Evolutionary conservation across 2,329 filamentous ascomycete genomes (phyloP), one percentile per base, ranked within the genome.

Genomic region (Stagonosporopsis tanaceti): DNA sequence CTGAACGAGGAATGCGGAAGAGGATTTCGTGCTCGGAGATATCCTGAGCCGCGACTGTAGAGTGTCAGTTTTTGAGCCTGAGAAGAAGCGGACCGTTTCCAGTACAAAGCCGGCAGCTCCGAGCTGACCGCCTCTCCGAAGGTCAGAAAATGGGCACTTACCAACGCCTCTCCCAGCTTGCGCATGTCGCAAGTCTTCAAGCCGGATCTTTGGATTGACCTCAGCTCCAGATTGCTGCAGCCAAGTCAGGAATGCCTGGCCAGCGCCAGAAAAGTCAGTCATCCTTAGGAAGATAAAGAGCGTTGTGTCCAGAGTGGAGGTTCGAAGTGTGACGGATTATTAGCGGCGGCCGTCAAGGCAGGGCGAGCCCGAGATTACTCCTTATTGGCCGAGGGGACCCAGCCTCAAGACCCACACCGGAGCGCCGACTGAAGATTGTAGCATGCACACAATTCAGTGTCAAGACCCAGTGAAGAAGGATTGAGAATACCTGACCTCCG

Each of bases 21-120:
- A 96, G 84, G 45, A 89, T 85, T 54, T 92, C 91, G 59, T 93
- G 90, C 65, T 90, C 84, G 17, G 82, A 78, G 51, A 97, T 91
- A 61, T 92, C 85, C 56, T 83, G 74, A 22, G 79, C 83, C 25
- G 92, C 90, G 67, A 96, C 91, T 94, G 62, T 22, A 34, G 2
- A 15, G 22, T 44, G 52, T 72, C 47, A 71, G 67, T 28, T 2
- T 17, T 11, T 37, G 51, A 30, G 4, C 28, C 17, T 7, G 2
- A 12, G 3, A 35, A 22, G n/a, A 5, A 9, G 15, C 4, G 14
- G 1, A 17, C 20, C 27, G 15, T 27, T 22, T 17, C 4, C 27
- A 2, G 14, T 15, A 17, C 3, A 30, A 25, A 20, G 17, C 37
- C 47, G 27, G 28, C 9, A n/a, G 37, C 20, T 40, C 41, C 37